Evolutionary conservation across 2,329 filamentous ascomycete species (phyloP).

Genomic region (Penicillium frequentans): DNA sequence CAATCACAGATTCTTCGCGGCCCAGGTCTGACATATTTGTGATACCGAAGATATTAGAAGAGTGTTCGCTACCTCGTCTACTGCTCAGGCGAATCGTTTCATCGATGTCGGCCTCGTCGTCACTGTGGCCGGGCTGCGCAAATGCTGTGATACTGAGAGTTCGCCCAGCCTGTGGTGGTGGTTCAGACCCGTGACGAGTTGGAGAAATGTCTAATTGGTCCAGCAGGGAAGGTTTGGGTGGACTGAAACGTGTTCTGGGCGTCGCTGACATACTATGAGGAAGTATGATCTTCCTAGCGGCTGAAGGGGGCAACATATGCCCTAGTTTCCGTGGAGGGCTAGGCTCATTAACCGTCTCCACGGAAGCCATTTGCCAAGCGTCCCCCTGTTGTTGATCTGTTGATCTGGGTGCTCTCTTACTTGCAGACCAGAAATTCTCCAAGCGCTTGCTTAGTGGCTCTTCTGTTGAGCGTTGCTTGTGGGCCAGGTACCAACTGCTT

Average conservation of each 20-base stretch:
- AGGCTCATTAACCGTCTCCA: constrained; percentile 15
- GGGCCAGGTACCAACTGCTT: constrained; percentile 30
- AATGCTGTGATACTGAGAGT: constrained; percentile 20
- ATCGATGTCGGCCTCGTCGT: constrained; percentile 21
- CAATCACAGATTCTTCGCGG: constrained; percentile 21
- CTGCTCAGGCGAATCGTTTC: constrained; percentile 24
- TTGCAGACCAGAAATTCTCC: constrained; percentile 41
- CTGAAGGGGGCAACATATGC: constrained; percentile 25
- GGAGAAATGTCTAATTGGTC: constrained; percentile 40
- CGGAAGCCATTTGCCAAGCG: constrained; percentile 13
- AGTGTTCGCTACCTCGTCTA: constrained; percentile 27
- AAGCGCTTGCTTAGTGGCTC: constrained; percentile 39
- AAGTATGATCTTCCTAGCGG: constrained; percentile 32
- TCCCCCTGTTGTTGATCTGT: constrained; percentile 20
- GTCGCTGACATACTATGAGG: constrained; percentile 36
- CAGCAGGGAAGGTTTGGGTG: constrained; percentile 40
- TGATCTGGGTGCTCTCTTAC: constrained; percentile 26
- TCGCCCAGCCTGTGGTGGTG: constrained; percentile 26
- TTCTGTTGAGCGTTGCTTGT: constrained; percentile 27
- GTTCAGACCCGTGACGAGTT: constrained; percentile 32
- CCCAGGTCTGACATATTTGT: constrained; percentile 34
- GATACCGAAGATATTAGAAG: constrained; percentile 31
- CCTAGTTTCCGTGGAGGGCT: constrained; percentile 21
- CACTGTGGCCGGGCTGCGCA: constrained; percentile 15
- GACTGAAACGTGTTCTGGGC: constrained; percentile 40